Evolutionary conservation across 2,329 filamentous ascomycete species (phyloP), one percentile per base, ranked within the genome.

Genomic region (Colletotrichum plurivorum): DNA sequence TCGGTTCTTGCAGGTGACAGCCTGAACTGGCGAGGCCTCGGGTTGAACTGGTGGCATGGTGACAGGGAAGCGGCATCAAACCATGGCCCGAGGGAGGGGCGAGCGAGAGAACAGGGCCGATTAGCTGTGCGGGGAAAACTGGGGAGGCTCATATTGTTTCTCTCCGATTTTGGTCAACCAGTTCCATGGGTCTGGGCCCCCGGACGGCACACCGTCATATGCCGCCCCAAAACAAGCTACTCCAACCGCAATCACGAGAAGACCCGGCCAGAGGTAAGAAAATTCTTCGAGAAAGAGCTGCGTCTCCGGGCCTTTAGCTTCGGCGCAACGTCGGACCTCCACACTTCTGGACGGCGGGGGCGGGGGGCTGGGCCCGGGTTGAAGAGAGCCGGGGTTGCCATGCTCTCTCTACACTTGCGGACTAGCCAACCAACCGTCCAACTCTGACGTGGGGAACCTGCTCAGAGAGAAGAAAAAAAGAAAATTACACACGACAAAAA

Each of bases 271-370:
- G 8, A 36, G 31, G 10, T 2, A 20, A 25, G n/a, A 22, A 20
- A 20, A 15, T 65, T 57, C 43, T 52, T 36, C 41, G 39, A 52
- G 12, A 31, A 36, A 56, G 46, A 18, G 49, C 51, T 61, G 67
- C 51, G 27, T 46, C 25, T 39, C 51, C 27, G 20, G 61, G 15
- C 43, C 16, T 60, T 45, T 69, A 67, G 67, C 59, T 55, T 22
- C 67, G 67, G 67, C 67, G 49, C 56, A 55, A 66, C 46, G 55
- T 66, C 67, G 67, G 67, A 41, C 67, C 62, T 67, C 67, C 67
- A 69, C 66, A 67, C 67, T 60, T 41, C 46, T 45, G 16, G 5
- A 57, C 67, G 22, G 62, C 63, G 62, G 67, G 62, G 62, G 55
- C 48, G 53, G 54, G 55, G 56, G 57, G 43, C 49, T 45, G 62